Percentiles rank a stretch among this genome's conserved stretches.
These are phyloP conservation scores for Cenchrus fungigraminus DNA, from an alignment of 176 grass and related monocot genomes.

Conservation along the genomic window DNA sequence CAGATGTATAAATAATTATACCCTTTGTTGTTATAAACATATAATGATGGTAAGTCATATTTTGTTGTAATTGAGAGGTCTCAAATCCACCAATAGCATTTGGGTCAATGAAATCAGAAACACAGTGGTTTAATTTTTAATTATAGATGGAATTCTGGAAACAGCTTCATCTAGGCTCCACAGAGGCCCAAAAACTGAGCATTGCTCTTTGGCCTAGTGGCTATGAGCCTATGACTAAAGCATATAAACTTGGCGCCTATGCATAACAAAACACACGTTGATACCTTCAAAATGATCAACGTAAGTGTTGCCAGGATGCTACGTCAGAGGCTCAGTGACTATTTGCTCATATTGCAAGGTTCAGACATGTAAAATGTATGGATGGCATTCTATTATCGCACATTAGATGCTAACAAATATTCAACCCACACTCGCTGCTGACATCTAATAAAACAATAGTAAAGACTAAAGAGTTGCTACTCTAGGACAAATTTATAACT, in stretches of 20 bases:
- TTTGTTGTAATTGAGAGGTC: background rate
- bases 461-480: background rate
- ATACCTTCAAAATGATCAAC: background rate
- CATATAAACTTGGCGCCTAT: background rate
- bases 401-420: slow-evolving; percentile 29
- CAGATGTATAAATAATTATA: background rate
- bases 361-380: background rate
- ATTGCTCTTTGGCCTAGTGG: background rate
- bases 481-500: background rate
- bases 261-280: background rate
- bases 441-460: background rate
- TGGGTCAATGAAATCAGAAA: background rate
- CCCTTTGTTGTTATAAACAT: background rate
- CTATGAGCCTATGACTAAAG: slow-evolving; percentile 7
- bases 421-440: background rate
- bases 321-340: background rate
- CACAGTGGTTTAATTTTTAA: background rate
- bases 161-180: background rate
- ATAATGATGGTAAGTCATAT: background rate
- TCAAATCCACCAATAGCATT: background rate
- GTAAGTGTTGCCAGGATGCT: background rate
- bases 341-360: background rate
- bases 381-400: background rate
- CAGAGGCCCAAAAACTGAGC: background rate
- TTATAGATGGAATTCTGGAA: background rate